A percentile compares a stretch with the other conserved stretches of the same genome.
Conservation (phyloP, 352 stramenopile genomes). For the Phytophthora cryptogea region DNA sequence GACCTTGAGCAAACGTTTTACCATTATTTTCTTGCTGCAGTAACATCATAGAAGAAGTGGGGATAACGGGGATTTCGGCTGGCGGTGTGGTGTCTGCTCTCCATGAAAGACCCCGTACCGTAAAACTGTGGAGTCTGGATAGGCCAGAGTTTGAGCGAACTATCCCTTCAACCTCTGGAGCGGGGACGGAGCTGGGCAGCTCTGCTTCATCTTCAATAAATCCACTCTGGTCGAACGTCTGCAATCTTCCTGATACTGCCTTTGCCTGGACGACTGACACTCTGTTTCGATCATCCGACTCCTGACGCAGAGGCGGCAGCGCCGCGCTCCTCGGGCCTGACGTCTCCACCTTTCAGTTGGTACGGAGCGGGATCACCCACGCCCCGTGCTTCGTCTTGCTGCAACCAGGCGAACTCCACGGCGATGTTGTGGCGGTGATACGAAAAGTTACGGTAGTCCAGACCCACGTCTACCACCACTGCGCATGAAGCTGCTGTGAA, state of each 20-base stretch:
- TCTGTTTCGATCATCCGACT: constrained; percentile 17
- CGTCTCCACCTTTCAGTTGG: constrained; percentile 13
- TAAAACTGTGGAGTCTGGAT: constrained; percentile 18
- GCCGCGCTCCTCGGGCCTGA: constrained; percentile 5
- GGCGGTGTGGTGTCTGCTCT: not conserved
- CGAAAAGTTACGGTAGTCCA: constrained; percentile 13
- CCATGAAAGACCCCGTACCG: not conserved
- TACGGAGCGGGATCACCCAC: constrained; percentile 11
- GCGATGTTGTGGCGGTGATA: not conserved
- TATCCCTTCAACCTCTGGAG: constrained; percentile 1
- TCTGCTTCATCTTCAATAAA: not conserved
- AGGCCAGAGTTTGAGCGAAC: not conserved
- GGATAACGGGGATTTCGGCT: not conserved
- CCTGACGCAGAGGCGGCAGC: constrained; percentile 27
- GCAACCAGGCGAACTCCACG: not conserved
- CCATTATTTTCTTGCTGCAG: constrained; percentile 2
- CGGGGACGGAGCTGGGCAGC: constrained; percentile 4
- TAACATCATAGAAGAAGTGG: constrained; percentile 1
- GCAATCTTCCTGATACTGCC: constrained; percentile 7
- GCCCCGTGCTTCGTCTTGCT: constrained; percentile 6
- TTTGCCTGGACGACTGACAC: not conserved
- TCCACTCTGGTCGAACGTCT: constrained; percentile 6
- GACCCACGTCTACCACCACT: constrained; percentile 9
- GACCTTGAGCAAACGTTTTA: constrained; percentile 1
- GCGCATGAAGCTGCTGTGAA: constrained; percentile 29